Evolutionary conservation across 176 grass and related monocot species (phyloP), one percentile per base, ranked within the genome.

Genomic region (Poa annua): DNA sequence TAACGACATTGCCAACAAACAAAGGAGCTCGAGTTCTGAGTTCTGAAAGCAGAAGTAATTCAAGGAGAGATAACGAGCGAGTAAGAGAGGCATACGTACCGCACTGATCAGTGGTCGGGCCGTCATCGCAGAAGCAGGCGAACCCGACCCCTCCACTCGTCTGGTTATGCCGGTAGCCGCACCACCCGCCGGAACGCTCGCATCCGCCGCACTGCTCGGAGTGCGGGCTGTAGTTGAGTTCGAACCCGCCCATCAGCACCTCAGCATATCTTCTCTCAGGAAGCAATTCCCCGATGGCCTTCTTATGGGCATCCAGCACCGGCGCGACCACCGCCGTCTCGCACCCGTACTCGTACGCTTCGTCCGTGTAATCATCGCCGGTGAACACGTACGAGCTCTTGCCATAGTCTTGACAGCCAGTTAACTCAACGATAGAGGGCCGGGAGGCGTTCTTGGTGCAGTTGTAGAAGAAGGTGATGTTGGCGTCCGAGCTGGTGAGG

Each of bases 401-500:
- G 60, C 1, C 25, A 0, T 25, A 47, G 0, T 6, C 53, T 1
- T 0, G 32, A 5, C 88, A 89, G 2, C 54, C 65, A 1, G 0
- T n/a, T 69, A 89, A 0, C 1, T 77, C 63, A 62, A 25, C 13
- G 17, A 54, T 42, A 0, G 21, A 77, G 5, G 71, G 0, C 22
- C 0, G 2, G 1, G 78, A 71, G 0, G 17, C 0, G 78, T 36
- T 85, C 71, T 42, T 82, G 10, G 7, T 78, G 83, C 88, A 89
- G 66, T 65, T 73, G 73, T 89, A 86, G 55, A 89, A 66, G 88
- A 89, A 39, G 79, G 88, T 82, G 88, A 89, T 39, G 79, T 73
- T 86, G 47, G 88, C 66, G 11, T 74, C 77, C 0, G 22, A 81
- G 19, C 2, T 1, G 0, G 78, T 34, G 49, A 81, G 49, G 14